A percentile compares a stretch with the other conserved stretches of the same genome.
Evolutionary conservation across 495 filamentous ascomycete genomes (phyloP).

Genomic region (Aspergillus egyptiacus): DNA sequence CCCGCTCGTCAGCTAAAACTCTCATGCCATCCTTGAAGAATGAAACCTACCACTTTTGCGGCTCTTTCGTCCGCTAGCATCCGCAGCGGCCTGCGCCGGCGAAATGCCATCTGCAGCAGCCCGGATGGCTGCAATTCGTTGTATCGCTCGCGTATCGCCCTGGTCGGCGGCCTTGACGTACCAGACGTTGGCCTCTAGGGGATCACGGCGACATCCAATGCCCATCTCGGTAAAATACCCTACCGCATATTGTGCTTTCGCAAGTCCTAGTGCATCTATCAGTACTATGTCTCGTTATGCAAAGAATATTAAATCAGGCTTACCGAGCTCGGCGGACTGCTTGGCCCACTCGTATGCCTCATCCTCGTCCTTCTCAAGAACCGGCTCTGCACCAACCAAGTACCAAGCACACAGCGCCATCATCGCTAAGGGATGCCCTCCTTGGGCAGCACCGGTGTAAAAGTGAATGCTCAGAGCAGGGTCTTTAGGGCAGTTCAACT

Average conservation of each 20-base stretch:
- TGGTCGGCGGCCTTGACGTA: slow-evolving; percentile 94
- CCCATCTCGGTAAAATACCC: slow-evolving; percentile 99
- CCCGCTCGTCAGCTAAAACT: not conserved
- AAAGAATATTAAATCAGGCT: too few relatives aligned
- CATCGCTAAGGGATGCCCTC: slow-evolving; percentile 83
- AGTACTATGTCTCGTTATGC: not conserved
- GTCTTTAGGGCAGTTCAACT: slow-evolving; percentile 78
- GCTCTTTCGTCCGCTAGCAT: not conserved
- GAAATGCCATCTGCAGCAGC: slow-evolving; percentile 73
- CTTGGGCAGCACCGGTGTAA: slow-evolving; percentile 86
- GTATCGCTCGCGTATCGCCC: slow-evolving; percentile 82
- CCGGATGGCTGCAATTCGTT: slow-evolving; percentile 77
- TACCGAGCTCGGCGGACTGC: slow-evolving; percentile 79
- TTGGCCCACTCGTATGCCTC: slow-evolving; percentile 97
- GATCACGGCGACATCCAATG: slow-evolving; percentile 88
- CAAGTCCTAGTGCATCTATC: slow-evolving; percentile 71
- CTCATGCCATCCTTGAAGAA: not conserved
- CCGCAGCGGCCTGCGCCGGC: slow-evolving; percentile 28
- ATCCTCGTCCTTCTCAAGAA: slow-evolving; percentile 88
- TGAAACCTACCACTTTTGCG: slow-evolving; percentile 12
- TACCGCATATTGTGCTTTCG: slow-evolving; percentile 91
- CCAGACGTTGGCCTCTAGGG: slow-evolving; percentile 95
- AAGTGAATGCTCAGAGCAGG: slow-evolving; percentile 94
- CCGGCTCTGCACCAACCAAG: slow-evolving; percentile 87
- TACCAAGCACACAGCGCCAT: slow-evolving; percentile 99